phyloP scores from a whole-genome alignment of 169 alveolate species.

The Cryptosporidium parvum region DNA sequence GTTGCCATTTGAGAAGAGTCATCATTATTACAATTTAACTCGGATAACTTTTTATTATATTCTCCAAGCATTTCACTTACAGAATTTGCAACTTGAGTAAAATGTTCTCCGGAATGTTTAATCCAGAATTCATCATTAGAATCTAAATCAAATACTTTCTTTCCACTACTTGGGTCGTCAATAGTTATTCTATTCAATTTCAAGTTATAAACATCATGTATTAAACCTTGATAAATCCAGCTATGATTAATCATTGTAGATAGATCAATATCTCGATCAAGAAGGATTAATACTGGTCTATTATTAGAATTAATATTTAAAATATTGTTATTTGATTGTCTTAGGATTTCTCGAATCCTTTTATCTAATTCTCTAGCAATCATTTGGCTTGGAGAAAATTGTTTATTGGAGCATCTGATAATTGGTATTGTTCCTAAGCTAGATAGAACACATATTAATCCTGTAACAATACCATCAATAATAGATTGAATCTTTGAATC shows the following conservation, averaged over 20 bases:
- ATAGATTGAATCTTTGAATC: conserved; percentile 78
- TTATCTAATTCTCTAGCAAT: conserved; percentile 84
- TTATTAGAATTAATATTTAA: conserved; percentile 79
- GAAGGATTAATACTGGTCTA: conserved; percentile 85
- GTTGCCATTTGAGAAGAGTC: conserved; percentile 69
- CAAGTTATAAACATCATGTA: conserved; percentile 86
- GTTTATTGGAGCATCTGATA: conserved; percentile 82
- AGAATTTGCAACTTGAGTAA: conserved; percentile 79
- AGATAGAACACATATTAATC: conserved; percentile 84
- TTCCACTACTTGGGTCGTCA: conserved; percentile 20
- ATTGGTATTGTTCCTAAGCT: conserved; percentile 86
- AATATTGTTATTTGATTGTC: conserved; percentile 74
- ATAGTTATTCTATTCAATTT: conserved; percentile 82
- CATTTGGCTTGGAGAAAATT: conserved; percentile 82
- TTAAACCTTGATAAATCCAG: conserved; percentile 90
- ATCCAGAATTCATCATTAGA: conserved; percentile 79
- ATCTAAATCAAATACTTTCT: conserved; percentile 75
- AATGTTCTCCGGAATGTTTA: conserved; percentile 77
- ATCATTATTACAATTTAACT: conserved; percentile 41
- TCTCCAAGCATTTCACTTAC: conserved; percentile 79
- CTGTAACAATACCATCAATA: conserved; percentile 81
- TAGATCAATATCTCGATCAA: conserved; percentile 87
- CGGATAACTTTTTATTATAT: conserved; percentile 73
- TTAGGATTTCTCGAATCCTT: conserved; percentile 81
- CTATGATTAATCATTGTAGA: conserved; percentile 89